Percentiles rank a stretch among this genome's conserved stretches.
These are phyloP conservation scores for Flueggea neowawraea DNA, from an alignment of 441 rosid genomes.

Conservation along the genomic window DNA sequence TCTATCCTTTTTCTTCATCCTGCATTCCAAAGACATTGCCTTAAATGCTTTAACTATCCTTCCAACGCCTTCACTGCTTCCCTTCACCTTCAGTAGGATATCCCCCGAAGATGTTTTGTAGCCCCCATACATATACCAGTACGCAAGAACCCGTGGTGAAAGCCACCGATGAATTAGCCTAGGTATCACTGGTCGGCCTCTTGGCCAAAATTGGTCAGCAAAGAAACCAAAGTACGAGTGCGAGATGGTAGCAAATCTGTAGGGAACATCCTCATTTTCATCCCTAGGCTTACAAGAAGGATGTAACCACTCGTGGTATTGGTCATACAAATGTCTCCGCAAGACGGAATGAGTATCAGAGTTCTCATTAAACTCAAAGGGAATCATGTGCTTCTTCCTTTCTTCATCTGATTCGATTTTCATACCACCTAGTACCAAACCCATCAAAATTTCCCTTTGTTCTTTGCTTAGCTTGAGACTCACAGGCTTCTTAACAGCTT, in stretches of 20 bases:
- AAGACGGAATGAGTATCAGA: constrained; percentile 46
- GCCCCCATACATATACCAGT: constrained; percentile 90
- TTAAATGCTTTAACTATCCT: constrained; percentile 52
- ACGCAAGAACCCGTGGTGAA: constrained; percentile 65
- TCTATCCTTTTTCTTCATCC: constrained; percentile 72
- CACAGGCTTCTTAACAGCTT: constrained; percentile 49
- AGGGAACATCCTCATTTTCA: constrained; percentile 32
- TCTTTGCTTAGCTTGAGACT: constrained; percentile 73
- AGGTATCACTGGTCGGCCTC: constrained; percentile 56
- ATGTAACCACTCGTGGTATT: constrained; percentile 74
- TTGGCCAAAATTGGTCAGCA: constrained; percentile 76
- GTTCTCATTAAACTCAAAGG: constrained; percentile 61
- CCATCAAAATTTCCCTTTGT: constrained; percentile 77
- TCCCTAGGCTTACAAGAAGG: constrained; percentile 37
- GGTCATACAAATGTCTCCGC: constrained; percentile 56
- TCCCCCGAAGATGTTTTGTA: constrained; percentile 58
- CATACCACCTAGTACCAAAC: constrained; percentile 88
- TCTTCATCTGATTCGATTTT: constrained; percentile 55
- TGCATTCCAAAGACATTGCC: constrained; percentile 55
- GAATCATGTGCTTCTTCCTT: constrained; percentile 53
- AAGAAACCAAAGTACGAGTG: constrained; percentile 71
- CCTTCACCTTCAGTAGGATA: constrained; percentile 63
- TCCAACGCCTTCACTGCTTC: constrained; percentile 52
- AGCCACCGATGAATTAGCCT: constrained; percentile 90
- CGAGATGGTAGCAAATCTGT: constrained; percentile 45